Evolutionary conservation across 140 eudicot species (phyloP), one percentile per base, ranked within the genome.

Genomic region (Stevia rebaudiana): DNA sequence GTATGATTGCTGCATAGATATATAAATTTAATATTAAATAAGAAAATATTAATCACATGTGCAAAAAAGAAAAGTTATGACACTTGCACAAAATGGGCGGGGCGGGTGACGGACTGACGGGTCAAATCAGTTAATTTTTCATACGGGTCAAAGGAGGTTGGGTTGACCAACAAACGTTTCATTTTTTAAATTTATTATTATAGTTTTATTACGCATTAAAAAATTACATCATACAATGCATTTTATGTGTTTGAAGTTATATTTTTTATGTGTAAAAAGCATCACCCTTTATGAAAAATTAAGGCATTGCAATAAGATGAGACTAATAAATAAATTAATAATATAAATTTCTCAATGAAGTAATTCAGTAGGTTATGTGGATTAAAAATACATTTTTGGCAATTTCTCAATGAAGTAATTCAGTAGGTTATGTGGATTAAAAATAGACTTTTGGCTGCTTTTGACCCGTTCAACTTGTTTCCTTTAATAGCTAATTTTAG

Each of bases 1-100:
- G 75, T 83, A 92, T 92, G 61, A 92, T 74, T 37, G 89, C 98
- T 92, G 94, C 73, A 77, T 37, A 39, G 41, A 68, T 48, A 21
- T 42, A n/a, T n/a, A n/a, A n/a, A n/a, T n/a, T n/a, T n/a, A n/a
- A 56, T 56, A 56, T 56, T 25, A 16, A 50, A 11, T 48, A 49
- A 62, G 33, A 49, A 37, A 13, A 16, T 54, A 43, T 64, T 12
- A 39, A 37, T 3, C 40, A n/a, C 33, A 5, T 10, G 31, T 3
- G 16, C 23, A 24, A 41, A 68, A 52, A 21, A 9, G 28, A 62
- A 67, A 16, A 2, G 31, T 40, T 8, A 52, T 40, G 63, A n/a
- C 18, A 53, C 12, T 12, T 1, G 6, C 21, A 24, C 10, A 25
- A 25, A 25, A 54, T 12, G 22, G 40, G 24, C 1, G 23, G 57